Conservation (phyloP, 768 basidiomycete genomes). For the Lanmaoa pseudosensibilis region DNA sequence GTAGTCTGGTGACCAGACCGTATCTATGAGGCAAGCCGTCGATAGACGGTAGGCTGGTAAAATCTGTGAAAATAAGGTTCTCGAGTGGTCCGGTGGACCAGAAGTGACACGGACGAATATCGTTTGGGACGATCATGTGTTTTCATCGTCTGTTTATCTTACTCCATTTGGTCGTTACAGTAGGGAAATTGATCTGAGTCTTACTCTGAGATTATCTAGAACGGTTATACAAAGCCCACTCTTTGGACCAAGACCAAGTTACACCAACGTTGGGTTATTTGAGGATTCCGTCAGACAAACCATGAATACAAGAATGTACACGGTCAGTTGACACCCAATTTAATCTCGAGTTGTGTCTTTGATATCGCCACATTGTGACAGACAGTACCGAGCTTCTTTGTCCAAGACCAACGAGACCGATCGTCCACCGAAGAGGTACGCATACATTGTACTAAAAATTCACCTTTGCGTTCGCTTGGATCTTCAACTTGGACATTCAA, state of each 20-base stretch:
- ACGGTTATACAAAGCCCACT: neutral
- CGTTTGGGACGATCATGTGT: too few species aligned
- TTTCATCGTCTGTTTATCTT: too few species aligned
- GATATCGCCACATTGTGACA: neutral
- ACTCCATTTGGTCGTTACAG: too few species aligned
- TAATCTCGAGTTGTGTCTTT: neutral
- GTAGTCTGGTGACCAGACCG: too few species aligned
- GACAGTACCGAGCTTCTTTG: slow-evolving; percentile 23
- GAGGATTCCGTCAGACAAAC: neutral
- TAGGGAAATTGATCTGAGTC: too few species aligned
- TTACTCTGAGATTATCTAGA: neutral
- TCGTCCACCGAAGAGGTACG: slow-evolving; percentile 6
- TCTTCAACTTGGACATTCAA: neutral
- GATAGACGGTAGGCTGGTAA: too few species aligned
- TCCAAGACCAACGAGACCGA: slow-evolving; percentile 16
- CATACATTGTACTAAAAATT: too few species aligned
- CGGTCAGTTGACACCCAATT: slow-evolving; percentile 3
- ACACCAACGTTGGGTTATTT: neutral
- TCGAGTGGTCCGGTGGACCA: too few species aligned
- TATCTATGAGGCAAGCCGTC: too few species aligned
- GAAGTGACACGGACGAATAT: too few species aligned
- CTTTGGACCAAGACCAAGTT: neutral
- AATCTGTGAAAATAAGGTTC: too few species aligned
- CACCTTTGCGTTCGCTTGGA: neutral
- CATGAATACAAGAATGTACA: slow-evolving; percentile 16